These are phyloP conservation scores for Choanephora cucurbitarum DNA, from an alignment of 371 early-diverging fungal genomes.

Conservation along the genomic window DNA sequence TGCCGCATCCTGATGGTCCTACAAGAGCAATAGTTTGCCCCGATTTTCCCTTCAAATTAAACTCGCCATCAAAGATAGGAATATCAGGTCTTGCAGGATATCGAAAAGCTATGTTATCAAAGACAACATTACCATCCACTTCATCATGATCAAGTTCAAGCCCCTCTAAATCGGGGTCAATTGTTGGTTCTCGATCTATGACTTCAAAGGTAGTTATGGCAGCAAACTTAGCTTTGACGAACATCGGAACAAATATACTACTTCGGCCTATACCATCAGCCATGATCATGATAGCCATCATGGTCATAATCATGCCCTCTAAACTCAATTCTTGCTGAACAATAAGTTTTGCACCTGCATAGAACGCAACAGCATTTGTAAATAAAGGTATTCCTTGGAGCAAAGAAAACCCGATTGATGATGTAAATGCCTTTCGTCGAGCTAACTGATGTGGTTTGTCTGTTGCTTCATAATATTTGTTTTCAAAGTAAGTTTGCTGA, in stretches of 20 bases:
- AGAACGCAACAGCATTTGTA: slow-evolving; percentile 58
- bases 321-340: slow-evolving; percentile 28
- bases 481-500: slow-evolving; percentile 67
- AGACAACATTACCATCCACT: slow-evolving; percentile 54
- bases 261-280: slow-evolving; percentile 67
- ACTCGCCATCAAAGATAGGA: slow-evolving; percentile 69
- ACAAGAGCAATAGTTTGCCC: slow-evolving; percentile 86
- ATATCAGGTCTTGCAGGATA: slow-evolving; percentile 86
- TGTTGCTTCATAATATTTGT: slow-evolving; percentile 54
- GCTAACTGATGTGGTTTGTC: slow-evolving; percentile 64
- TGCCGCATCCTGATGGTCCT: slow-evolving; percentile 87
- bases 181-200: slow-evolving; percentile 69
- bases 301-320: slow-evolving; percentile 53
- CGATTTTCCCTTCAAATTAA: slow-evolving; percentile 69
- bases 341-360: slow-evolving; percentile 53
- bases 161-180: slow-evolving; percentile 69
- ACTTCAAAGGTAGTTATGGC: slow-evolving; percentile 74
- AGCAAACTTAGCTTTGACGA: slow-evolving; percentile 77
- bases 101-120: slow-evolving; percentile 67
- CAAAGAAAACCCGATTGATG: slow-evolving; percentile 62
- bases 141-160: slow-evolving; percentile 34
- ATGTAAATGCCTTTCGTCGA: slow-evolving; percentile 48
- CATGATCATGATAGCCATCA: slow-evolving; percentile 71
- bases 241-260: slow-evolving; percentile 53
- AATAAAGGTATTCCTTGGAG: slow-evolving; percentile 60